Evolutionary conservation across 805 yeast genomes (phyloP).

Genomic region (Lipomyces starkeyi): DNA sequence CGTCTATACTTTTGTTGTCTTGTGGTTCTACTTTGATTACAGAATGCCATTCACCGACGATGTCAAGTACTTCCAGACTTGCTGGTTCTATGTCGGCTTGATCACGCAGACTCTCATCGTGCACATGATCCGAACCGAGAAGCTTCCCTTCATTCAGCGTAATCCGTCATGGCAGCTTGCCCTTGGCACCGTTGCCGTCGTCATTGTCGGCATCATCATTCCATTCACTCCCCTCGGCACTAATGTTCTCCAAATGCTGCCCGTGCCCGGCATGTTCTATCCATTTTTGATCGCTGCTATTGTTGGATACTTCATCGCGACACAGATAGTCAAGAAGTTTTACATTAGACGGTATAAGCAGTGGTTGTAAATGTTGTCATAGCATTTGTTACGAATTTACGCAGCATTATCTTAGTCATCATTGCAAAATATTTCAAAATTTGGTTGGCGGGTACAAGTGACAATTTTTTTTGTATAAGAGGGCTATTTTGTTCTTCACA

Average conservation of each 20-base stretch:
- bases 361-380: slow-evolving; percentile 28
- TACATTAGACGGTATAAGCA: slow-evolving; percentile 34
- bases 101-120: slow-evolving; percentile 38
- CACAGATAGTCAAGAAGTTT: slow-evolving; percentile 36
- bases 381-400: no score
- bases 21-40: slow-evolving; percentile 33
- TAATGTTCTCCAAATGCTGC: slow-evolving; percentile 33
- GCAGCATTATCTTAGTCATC: no score
- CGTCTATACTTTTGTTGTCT: slow-evolving; percentile 32
- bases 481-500: no score
- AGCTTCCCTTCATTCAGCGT: slow-evolving; percentile 38
- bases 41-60: slow-evolving; percentile 35
- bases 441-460: no score
- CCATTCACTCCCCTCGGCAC: slow-evolving; percentile 38
- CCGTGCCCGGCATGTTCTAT: slow-evolving; percentile 38
- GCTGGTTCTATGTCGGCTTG: slow-evolving; percentile 38
- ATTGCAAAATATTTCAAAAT: no score
- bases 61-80: slow-evolving; percentile 36
- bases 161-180: slow-evolving; percentile 37
- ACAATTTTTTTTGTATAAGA: background rate
- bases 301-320: slow-evolving; percentile 36
- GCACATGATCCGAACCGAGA: slow-evolving; percentile 39
- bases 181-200: slow-evolving; percentile 26
- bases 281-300: slow-evolving; percentile 34
- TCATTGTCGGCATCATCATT: slow-evolving; percentile 33